These are phyloP conservation scores for Geotrichum aggregatum DNA, from an alignment of 1,139 yeast genomes.

Conservation along the genomic window DNA sequence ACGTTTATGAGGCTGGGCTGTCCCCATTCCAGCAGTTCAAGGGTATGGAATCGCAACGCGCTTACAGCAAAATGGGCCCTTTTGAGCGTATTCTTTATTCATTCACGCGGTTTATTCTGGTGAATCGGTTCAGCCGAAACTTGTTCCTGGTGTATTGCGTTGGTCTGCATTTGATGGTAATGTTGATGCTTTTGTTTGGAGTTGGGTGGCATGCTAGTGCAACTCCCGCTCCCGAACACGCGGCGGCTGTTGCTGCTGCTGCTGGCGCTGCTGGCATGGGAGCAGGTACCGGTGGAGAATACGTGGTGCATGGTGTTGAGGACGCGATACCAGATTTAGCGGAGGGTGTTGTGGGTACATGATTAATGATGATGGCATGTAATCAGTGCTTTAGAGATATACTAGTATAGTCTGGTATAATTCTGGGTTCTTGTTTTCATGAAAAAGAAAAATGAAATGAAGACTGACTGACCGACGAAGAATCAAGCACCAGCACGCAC, in stretches of 20 bases:
- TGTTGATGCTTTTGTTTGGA: conserved; percentile 59
- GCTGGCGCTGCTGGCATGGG: not conserved
- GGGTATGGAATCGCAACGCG: conserved; percentile 70
- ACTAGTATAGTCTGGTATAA: too few relatives aligned
- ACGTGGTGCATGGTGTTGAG: conserved; percentile 2
- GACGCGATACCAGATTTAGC: conserved; percentile 18
- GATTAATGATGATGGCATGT: too few relatives aligned
- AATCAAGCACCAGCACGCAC: too few relatives aligned
- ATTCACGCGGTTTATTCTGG: conserved; percentile 67
- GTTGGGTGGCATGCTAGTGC: conserved; percentile 30
- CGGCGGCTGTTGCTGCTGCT: conserved; percentile 11
- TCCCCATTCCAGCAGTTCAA: conserved; percentile 85
- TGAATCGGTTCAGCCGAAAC: conserved; percentile 69
- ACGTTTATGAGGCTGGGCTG: conserved; percentile 68
- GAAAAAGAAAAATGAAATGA: too few relatives aligned
- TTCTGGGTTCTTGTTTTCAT: too few relatives aligned
- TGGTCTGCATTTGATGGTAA: conserved; percentile 69
- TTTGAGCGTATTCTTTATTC: conserved; percentile 74
- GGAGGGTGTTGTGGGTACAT: too few relatives aligned
- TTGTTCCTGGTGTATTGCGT: conserved; percentile 69
- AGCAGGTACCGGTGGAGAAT: not conserved
- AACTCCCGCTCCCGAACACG: conserved; percentile 16
- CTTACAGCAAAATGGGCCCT: conserved; percentile 67
- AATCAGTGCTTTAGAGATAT: too few relatives aligned
- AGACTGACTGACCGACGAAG: too few relatives aligned